Evolutionary conservation across 2,329 filamentous ascomycete species (phyloP), one percentile per base, ranked within the genome.

Genomic region (Claviceps monticola): DNA sequence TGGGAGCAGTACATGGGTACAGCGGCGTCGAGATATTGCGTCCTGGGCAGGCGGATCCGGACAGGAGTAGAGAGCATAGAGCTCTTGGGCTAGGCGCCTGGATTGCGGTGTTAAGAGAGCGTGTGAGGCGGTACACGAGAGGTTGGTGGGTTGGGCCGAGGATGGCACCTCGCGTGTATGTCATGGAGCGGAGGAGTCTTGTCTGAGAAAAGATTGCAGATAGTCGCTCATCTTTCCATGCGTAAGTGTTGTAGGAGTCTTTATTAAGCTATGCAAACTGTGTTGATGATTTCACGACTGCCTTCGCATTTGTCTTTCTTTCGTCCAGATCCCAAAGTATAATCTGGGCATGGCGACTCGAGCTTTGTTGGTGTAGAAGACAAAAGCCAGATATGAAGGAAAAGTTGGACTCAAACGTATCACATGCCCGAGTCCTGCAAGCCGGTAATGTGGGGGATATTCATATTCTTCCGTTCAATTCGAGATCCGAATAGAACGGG

Each of bases 91-190:
- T 67, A 37, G 78, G 72, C 1, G 65, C 63, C 37, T 47, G 62
- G 0, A 61, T 78, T 16, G 66, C 62, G 34, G 57, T 56, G 26
- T 50, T 73, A 37, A 71, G 71, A 53, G 64, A 70, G 5, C 47
- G 55, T 2, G 70, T 78, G 6, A 72, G 74, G 54, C 55, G 54
- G 26, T 54, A 67, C 5, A 81, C 78, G 0, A 73, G 79, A 2
- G 81, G 82, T 0, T 83, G 79, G 76, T 85, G 81, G 80, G 57
- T 79, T 57, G 82, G 81, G 0, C 80, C 80, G 23, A 71, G 72
- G 56, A 81, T 83, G 77, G 70, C 71, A 55, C 77, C 78, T 5
- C 67, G 70, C 49, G 72, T 82, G 44, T 65, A 72, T 56, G 70
- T 82, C 17, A 59, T 81, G 61, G 72, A 65, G 55, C 62, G 64